Evolutionary conservation across 371 early-diverging fungal genomes (phyloP), one percentile per base, ranked within the genome.

Genomic region (Mortierella polycephala): DNA sequence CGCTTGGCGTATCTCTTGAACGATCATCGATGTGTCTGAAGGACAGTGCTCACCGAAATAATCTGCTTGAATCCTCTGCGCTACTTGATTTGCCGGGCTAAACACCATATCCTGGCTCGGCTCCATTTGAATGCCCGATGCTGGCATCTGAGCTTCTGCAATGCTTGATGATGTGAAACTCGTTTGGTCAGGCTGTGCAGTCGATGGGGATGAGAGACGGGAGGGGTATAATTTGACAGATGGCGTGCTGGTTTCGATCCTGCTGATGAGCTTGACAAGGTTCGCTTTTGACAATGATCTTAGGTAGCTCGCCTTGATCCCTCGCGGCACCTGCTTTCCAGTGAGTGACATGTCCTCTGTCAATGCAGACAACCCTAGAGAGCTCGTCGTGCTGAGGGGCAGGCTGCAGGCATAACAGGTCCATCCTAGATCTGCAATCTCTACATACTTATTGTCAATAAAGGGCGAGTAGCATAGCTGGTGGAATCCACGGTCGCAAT

Each of bases 401-500:
- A 60, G 47, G 10, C 45, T 47, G 51, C 82, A 82, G 7, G 60
- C 52, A 23, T 52, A 62, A 42, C 82, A 82, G 2, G 54, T 44
- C 80, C 80, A 82, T 51, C 61, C 74, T 6, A 69, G 71, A 1
- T 73, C 63, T 0, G 51, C 57, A 18, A 61, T 67, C 41, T 75
- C 75, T 10, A 67, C 58, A 18, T 57, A 69, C 20, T 63, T 62
- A 51, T 68, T 69, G 2, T 80, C 75, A 41, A 82, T 75, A 5
- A 42, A 20, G 16, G 82, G 82, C 20, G 52, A 57, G 54, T 80
- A 65, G 47, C 82, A 82, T 16, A 46, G 71, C 57, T 80, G 82
- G 62, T 82, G 82, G 57, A 63, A 82, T 13, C 75, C 71, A 44
- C 70, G 56, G 57, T 71, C 75, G 58, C 82, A 82, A 10, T 37